A percentile compares a stretch with the other conserved stretches of the same genome.
These are phyloP conservation scores for Citrus reticulata DNA, from an alignment of 345 rosid species.

Conservation along the genomic window DNA sequence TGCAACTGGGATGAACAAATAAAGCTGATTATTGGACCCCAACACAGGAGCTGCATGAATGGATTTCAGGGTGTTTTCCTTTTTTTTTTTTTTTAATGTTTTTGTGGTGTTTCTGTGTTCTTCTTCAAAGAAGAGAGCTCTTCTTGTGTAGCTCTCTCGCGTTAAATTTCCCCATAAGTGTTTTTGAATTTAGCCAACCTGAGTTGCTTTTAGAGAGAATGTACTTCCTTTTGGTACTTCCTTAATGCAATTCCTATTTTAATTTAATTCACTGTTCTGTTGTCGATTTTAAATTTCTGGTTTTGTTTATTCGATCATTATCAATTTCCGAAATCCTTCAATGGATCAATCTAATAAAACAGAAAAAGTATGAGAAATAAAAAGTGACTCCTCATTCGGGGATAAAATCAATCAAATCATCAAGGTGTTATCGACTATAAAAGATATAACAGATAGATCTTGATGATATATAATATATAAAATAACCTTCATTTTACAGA, in stretches of 20 bases:
- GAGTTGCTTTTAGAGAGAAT: not conserved
- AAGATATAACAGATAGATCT: too few relatives aligned
- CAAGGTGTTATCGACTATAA: too few relatives aligned
- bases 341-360: not conserved
- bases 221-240: not conserved
- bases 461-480: too few relatives aligned
- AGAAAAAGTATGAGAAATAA: too few relatives aligned
- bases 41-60: too few relatives aligned
- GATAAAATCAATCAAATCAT: not conserved
- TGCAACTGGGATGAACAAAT: slow-evolving; percentile 51
- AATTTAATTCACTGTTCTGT: not conserved
- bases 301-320: not conserved
- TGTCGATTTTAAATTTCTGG: not conserved
- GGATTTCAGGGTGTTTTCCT: not conserved
- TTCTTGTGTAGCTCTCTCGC: not conserved
- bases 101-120: not conserved
- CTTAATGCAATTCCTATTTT: not conserved
- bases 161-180: not conserved
- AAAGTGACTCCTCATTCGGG: not conserved
- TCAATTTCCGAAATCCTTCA: not conserved
- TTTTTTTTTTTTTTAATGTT: not conserved
- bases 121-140: not conserved
- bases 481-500: too few relatives aligned
- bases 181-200: not conserved
- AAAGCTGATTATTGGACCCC: slow-evolving; percentile 4